phyloP scores from a whole-genome alignment of 2,329 filamentous ascomycete genomes.

The Neocatenulostroma microsporum region DNA sequence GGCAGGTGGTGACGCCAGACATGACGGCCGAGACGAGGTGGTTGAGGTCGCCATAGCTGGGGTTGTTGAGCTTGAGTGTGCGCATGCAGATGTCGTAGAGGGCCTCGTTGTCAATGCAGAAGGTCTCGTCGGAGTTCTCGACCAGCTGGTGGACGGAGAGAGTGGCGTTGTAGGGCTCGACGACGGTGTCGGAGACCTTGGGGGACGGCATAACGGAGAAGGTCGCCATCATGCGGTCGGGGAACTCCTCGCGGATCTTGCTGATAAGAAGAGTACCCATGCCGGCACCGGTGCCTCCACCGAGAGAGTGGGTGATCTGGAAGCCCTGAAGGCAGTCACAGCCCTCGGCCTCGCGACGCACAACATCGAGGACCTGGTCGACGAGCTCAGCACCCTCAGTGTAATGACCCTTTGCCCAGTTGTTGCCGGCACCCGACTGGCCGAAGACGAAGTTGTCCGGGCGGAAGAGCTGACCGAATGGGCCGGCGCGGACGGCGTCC shows the following conservation, averaged over 20 bases:
- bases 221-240: slow-evolving; percentile 99
- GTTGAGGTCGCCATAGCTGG: slow-evolving; percentile 98
- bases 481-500: slow-evolving; percentile 96
- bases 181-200: slow-evolving; percentile 99
- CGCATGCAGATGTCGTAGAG: slow-evolving; percentile 99
- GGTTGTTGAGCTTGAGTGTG: slow-evolving; percentile 96
- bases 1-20: slow-evolving; percentile 96
- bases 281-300: slow-evolving; percentile 99
- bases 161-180: slow-evolving; percentile 99
- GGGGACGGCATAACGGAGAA: slow-evolving; percentile 98
- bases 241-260: slow-evolving; percentile 99
- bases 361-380: slow-evolving; percentile 95
- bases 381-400: slow-evolving; percentile 99
- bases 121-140: slow-evolving; percentile 99
- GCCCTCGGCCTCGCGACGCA: slow-evolving; percentile 96
- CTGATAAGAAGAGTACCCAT: slow-evolving; percentile 99
- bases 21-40: slow-evolving; percentile 99
- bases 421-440: slow-evolving; percentile 99
- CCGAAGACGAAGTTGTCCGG: slow-evolving; percentile 99
- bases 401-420: slow-evolving; percentile 99
- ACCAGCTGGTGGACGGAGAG: slow-evolving; percentile 98
- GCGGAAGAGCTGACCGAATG: slow-evolving; percentile 98
- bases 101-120: slow-evolving; percentile 99
- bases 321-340: slow-evolving; percentile 99
- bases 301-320: slow-evolving; percentile 99